Evolutionary conservation across 495 filamentous ascomycete genomes (phyloP), one percentile per base, ranked within the genome.

Genomic region (Annulohypoxylon stygium): DNA sequence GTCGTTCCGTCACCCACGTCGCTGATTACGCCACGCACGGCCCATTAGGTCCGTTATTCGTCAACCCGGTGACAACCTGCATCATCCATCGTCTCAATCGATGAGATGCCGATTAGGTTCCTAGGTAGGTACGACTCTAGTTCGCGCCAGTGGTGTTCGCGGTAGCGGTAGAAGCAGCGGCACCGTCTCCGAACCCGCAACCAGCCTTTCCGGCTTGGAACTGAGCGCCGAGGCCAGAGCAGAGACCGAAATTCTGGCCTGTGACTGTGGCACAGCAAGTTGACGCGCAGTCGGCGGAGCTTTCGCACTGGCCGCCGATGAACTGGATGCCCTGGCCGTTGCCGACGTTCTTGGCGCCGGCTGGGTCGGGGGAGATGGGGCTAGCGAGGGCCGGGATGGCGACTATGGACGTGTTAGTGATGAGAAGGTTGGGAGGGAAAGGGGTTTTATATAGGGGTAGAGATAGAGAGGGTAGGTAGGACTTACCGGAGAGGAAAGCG

Each of bases 131-230:
- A 33, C 25, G 10, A 26, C 25, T 26, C 4, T 26, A 54, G 34
- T 37, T 9, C 9, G 34, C 18, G 36, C 11, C 3, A 7, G 43
- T 16, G 25, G 41, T 4, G 26, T 36, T 39, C 1, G 30, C 30
- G 25, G 67, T 23, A 33, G 41, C 57, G 26, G 50, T 16, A 3
- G 58, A 30, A 2, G 30, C 3, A 30, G 39, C 39, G 53, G 16
- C 53, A 36, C 57, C 18, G 34, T 69, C 69, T 9, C 72, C 76
- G 69, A 86, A 86, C 8, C 84, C 84, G 67, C 84, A 86, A 20
- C 84, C 83, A 10, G 80, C 77, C 78, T 86, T 86, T 43, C 82
- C 84, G 47, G 79, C 78, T 70, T 83, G 81, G 60, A 68, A 78
- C 60, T 80, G 74, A n/a, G 80, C 83, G 8, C 72, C 78, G 1